Base-by-base conservation (phyloP, 345 rosid genomes). In the Gossypium turneri region DNA sequence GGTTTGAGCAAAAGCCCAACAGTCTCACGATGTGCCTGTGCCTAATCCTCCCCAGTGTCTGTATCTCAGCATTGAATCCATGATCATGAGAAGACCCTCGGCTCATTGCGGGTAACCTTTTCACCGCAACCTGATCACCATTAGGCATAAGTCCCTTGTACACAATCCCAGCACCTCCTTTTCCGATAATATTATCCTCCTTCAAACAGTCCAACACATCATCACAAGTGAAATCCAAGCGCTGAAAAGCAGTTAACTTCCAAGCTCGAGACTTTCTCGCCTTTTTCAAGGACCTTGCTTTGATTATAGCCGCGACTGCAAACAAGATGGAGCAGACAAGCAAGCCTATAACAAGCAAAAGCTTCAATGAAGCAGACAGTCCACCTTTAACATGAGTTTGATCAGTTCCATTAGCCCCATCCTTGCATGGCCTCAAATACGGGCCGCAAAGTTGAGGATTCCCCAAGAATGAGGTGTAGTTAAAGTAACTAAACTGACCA, bases 211-310 rank as follows among this genome's bases (percentile, higher is more conserved):
- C 92, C 79, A 93, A 78, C 47, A 93, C 90, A 79, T 93, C 95
- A 56, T 93, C 98, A 56, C 88, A 89, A 34, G 89, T 85, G 83
- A 93, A 91, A 80, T 93, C 97, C 82, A 91, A 76, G 69, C 97
- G 90, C 78, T 93, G 98, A 89, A 93, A 93, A n/a, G 98, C 92
- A n/a, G 97, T 93, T 75, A 93, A 57, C 77, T 86, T 91, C 98
- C 98, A 93, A 20, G 98, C 89, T 0, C 98, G 90, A 45, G 95
- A 82, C 50, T 90, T 91, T 15, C 90, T 91, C 2, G 97, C 97
- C 79, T 90, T 93, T 60, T 90, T 91, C 83, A 93, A 80, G 0
- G 91, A 88, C 48, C 97, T 81, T 57, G 97, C 98, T 80, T 93
- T 93, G 78, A 91, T 78, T 24, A 93, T 91, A 1, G 98, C 98